Base-by-base conservation (phyloP, 2,329 filamentous ascomycete genomes). In the Pezicula carpinea region DNA sequence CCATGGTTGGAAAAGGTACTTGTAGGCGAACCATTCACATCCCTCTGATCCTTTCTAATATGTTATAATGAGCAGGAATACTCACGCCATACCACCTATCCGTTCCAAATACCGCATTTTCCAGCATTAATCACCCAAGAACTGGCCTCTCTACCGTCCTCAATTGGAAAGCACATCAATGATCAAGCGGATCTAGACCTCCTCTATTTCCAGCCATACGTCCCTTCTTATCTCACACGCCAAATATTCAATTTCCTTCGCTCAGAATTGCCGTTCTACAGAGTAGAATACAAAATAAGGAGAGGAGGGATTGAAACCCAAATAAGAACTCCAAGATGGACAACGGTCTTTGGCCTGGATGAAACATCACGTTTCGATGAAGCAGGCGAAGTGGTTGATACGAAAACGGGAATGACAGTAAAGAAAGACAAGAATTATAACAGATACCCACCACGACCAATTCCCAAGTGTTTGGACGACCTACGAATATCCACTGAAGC, bases 141-240 rank as follows among this genome's bases (percentile, higher is more conserved):
- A 39, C 48, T 79, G 2, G 51, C 59, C 0, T 71, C 69, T 4
- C 56, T 74, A 2, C 80, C 83, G 5, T 73, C 75, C 1, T 67
- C 72, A 17, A 70, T 77, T 50, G 77, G 74, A 1, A 73, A 68
- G 39, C 57, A 62, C 3, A 83, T 90, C 54, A 80, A 80, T 55
- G 74, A 89, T 58, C 80, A 86, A 57, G 76, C 79, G 0, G 77
- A 90, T 53, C 73, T 91, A 0, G 84, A 91, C 60, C 71, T 92
- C 0, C 66, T 91, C 7, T 88, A 88, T 65, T 91, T 85, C 61
- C 76, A 88, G 57, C 86, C 87, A 0, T 91, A 86, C 53, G 74
- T 91, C 4, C 76, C 83, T 0, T 67, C 71, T 2, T 64, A 73
- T 11, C 70, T 79, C 10, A 72, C 79, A 17, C 71, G 73, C 3